Base-by-base conservation (phyloP, 2,329 filamentous ascomycete species). In the Ascochyta rabiei region DNA sequence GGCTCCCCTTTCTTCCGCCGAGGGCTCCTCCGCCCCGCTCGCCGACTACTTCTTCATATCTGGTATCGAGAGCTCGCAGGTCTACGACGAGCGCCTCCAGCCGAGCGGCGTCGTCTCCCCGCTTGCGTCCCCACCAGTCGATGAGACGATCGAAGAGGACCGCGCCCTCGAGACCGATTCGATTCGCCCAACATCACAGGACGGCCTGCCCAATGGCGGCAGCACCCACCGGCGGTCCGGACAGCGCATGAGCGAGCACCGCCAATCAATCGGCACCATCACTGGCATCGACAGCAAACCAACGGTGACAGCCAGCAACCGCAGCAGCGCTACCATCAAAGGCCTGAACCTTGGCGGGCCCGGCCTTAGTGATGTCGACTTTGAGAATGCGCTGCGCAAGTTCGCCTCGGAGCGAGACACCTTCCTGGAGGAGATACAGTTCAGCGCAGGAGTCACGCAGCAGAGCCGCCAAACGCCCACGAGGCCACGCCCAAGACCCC, bases 341-440 rank as follows among this genome's bases (percentile, higher is more conserved):
- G 78, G 74, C 44, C 50, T 78, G 19, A 75, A 75, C 51, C 44
- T 73, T 51, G 77, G 75, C 49, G 75, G 70, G 18, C 72, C 75
- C 4, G 76, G 73, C 13, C 75, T 86, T 26, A 85, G 78, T 53
- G 91, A 96, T 70, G 91, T 90, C 69, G 95, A 98, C 75, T 99
- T 99, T 69, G 95, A 98, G 72, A 88, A 90, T 70, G 93, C 95
- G 23, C 82, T 99, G 63, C 80, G 92, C 68, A 98, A 97, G 77
- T 99, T 99, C 74, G 92, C 95, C 40, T 89, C 88, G n/a, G 93
- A 98, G 79, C 84, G 95, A 61, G 95, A 99, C 68, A 89, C 88
- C 56, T 99, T 99, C 68, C 80, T 98, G 47, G 91, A 96, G 61
- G 95, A 99, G 73, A 83, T 98, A 48, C 91, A 88, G 63, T 92